Evolutionary conservation across 1,284 basidiomycete genomes (phyloP), one percentile per base, ranked within the genome.

Genomic region (Apiotrichum akiyoshidainum): DNA sequence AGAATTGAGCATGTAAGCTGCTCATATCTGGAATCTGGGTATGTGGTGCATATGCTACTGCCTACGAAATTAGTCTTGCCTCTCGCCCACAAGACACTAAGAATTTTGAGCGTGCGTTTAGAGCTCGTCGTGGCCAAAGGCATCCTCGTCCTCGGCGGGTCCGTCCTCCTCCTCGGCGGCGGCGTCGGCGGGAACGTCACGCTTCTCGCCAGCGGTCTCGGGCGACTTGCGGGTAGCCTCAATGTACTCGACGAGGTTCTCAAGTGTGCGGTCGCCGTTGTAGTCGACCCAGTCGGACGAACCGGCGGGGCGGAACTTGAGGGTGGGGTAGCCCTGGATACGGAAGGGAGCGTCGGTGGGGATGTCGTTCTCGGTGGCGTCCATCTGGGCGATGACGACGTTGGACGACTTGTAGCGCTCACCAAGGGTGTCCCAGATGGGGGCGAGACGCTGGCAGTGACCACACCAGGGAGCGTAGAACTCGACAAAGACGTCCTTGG

Each of bases 301-400:
- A 55, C 95, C 94, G 26, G 96, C 95, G 12, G 87, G 84, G 80
- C 93, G 92, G 85, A 99, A 96, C 78, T 98, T 98, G 76, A 99
- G 79, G 2, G 96, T 98, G 11, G 95, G 95, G 91, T 96, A 98
- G 51, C 75, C 77, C 58, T 81, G 71, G 64, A 95, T 80, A 57
- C 86, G 85, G 90, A 99, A 97, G 37, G 89, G 86, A 54, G 89
- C 86, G 17, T 85, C 85, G 33, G 87, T 83, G 49, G 96, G 96
- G 33, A 99, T 83, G 77, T 99, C 96, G 78, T 99, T 99, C 80
- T 94, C 92, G 62, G 87, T 89, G 7, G 92, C 92, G 73, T 99
- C 95, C 84, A 98, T 88, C 82, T 98, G 97, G 70, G 90, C 92
- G 77, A 99, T 92, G 63, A 87, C 72, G 61, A 99, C 74, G 65